Evolutionary conservation across 2,329 filamentous ascomycete species (phyloP).

Genomic region (Ascochyta lentis): DNA sequence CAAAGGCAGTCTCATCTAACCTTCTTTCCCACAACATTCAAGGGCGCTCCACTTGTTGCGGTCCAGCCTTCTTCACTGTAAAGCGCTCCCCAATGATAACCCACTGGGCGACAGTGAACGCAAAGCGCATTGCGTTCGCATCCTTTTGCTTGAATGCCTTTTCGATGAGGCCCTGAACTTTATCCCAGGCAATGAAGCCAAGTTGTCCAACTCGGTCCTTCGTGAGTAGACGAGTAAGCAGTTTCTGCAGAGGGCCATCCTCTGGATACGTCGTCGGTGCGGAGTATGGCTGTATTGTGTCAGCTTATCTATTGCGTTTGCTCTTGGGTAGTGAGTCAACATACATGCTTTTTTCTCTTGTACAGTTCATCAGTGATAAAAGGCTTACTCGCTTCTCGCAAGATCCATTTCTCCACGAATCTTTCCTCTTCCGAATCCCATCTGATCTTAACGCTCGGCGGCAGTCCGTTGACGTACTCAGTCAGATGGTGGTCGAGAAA

Average conservation of each 20-base stretch:
- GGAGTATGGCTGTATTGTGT: constrained; percentile 45
- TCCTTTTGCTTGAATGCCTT: constrained; percentile 34
- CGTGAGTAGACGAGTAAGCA: constrained; percentile 34
- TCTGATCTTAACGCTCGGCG: constrained; percentile 47
- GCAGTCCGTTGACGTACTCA: constrained; percentile 48
- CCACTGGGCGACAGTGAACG: constrained; percentile 52
- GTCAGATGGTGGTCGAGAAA: constrained; percentile 51
- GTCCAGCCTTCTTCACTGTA: constrained; percentile 43
- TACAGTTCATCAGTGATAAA: constrained; percentile 62
- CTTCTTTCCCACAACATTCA: neutral
- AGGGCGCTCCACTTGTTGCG: neutral
- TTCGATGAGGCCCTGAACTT: constrained; percentile 25
- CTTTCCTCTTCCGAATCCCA: constrained; percentile 26
- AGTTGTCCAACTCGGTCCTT: constrained; percentile 32
- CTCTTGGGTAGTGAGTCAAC: neutral
- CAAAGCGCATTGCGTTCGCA: constrained; percentile 44
- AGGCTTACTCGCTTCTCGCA: constrained; percentile 58
- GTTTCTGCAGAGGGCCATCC: constrained; percentile 53
- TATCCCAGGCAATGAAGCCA: constrained; percentile 46
- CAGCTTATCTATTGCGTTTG: neutral
- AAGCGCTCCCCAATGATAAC: constrained; percentile 55
- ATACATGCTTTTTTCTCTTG: constrained; percentile 51
- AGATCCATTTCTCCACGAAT: constrained; percentile 57
- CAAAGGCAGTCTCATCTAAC: neutral
- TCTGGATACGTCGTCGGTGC: constrained; percentile 53